Percentiles rank a stretch among this genome's conserved stretches.
phyloP scores from a whole-genome alignment of 2,329 filamentous ascomycete genomes.

The Aureobasidium musti region DNA sequence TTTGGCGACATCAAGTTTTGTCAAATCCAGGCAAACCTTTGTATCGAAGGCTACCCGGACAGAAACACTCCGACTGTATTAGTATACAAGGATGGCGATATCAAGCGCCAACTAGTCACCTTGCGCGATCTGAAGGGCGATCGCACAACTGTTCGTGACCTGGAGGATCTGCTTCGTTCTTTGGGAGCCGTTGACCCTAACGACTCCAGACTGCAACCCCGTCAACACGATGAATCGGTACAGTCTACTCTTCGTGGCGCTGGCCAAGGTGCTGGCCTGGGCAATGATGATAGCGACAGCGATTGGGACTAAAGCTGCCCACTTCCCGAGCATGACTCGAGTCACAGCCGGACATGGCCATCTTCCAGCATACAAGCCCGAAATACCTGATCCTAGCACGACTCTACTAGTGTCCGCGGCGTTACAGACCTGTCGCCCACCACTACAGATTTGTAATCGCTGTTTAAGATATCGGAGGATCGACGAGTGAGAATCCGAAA shows the following conservation, averaged over 20 bases:
- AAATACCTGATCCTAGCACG: not conserved
- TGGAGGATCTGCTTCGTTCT: conserved; percentile 80
- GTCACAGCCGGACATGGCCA: not conserved
- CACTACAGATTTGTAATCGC: not conserved
- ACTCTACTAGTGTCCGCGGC: not conserved
- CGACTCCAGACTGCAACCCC: conserved; percentile 73
- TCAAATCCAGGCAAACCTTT: conserved; percentile 87
- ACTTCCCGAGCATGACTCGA: conserved; percentile 1
- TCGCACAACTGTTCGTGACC: conserved; percentile 68
- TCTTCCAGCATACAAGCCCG: not conserved
- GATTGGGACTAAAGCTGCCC: conserved; percentile 59
- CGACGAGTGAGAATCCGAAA: not conserved
- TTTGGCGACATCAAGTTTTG: conserved; percentile 98
- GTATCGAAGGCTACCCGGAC: conserved; percentile 96
- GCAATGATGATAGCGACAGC: conserved; percentile 55
- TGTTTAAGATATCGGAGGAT: not conserved
- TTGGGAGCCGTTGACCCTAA: conserved; percentile 76
- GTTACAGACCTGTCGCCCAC: not conserved
- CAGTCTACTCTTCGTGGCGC: conserved; percentile 56
- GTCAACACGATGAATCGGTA: conserved; percentile 59
- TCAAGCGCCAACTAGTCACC: conserved; percentile 89
- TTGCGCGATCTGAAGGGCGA: conserved; percentile 75
- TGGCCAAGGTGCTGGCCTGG: conserved; percentile 43
- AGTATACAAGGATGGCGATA: conserved; percentile 89
- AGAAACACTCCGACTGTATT: conserved; percentile 92